Base-by-base conservation (phyloP, 1,139 yeast genomes). In the Yamadazyma songkhlaensis region DNA sequence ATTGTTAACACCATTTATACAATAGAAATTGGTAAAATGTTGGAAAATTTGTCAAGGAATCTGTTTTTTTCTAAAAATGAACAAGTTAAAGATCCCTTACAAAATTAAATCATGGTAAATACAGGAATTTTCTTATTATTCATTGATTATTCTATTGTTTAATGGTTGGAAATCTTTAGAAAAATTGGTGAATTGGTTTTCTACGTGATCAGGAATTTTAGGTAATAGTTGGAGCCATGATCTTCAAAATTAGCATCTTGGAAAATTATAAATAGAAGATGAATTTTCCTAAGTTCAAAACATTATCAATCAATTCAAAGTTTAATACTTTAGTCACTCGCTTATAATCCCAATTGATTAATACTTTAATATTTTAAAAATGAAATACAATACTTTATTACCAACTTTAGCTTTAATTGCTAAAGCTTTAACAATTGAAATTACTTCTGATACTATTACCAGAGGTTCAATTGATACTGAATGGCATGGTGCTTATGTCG, bases 401-500 rank as follows among this genome's bases (percentile, higher is more conserved):
- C 46, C 51, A 15, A 39, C 50, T 34, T 46, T 48, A 32, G 48
- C 47, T 10, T 41, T 48, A 29, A 42, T 48, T 38, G 51, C 51
- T 31, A 38, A 37, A 28, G 46, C 50, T 30, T 36, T 48, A 34
- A 31, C 51, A 4, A 32, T 40, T 32, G 51, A 47, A 24, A 43
- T 48, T 23, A 41, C 44, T 25, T 34, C 45, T 32, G 44, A 48
- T 32, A 48, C 52, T 25, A 41, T 48, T 29, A 39, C 51, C 27
- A 41, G 45, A 21, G 62, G 60, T 22, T 42, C 57, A 13, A 35
- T 55, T 28, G 41, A 46, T 26, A 43, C 56, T 35, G 34, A 42
- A 23, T 47, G 57, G 35, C 64, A 61, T 12, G 59, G 53, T 40
- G 48, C 59, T n/a, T 47, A 45, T 7, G 50, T 65, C 35, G 46